Conservation (phyloP, 1,139 yeast species). For the Suhomyces bribrorum region DNA sequence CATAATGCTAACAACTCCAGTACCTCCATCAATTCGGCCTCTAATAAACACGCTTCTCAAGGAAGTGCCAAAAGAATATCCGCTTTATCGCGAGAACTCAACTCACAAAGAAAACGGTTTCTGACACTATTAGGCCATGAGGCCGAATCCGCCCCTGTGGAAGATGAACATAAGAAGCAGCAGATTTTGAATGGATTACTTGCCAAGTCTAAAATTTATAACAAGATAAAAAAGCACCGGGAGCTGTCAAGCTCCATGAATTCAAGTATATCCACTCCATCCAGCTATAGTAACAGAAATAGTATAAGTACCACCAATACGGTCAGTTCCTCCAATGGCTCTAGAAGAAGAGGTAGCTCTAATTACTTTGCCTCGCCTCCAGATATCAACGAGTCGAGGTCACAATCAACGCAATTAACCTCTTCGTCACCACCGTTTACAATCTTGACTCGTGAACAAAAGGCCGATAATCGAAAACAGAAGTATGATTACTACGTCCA, state of each 20-base stretch:
- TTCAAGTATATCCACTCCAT: constrained; percentile 27
- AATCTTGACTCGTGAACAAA: constrained; percentile 25
- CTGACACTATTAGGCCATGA: constrained; percentile 26
- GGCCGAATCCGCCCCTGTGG: constrained; percentile 9
- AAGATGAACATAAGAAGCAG: constrained; percentile 27
- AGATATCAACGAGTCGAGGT: constrained; percentile 16
- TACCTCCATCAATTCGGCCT: constrained; percentile 5
- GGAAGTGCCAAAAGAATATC: constrained; percentile 16
- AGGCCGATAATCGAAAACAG: constrained; percentile 33
- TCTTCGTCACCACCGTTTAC: constrained; percentile 16
- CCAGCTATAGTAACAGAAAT: constrained; percentile 26
- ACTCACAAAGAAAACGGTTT: constrained; percentile 26
- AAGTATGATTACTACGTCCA: constrained; percentile 44
- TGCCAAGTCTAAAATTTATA: constrained; percentile 41
- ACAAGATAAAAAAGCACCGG: constrained; percentile 40
- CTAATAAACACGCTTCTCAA: constrained; percentile 5
- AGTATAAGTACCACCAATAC: constrained; percentile 29
- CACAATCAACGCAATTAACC: constrained; percentile 10
- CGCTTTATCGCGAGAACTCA: constrained; percentile 18
- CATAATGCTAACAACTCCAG: constrained; percentile 5
- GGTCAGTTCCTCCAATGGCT: constrained; percentile 21
- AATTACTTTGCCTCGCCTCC: constrained; percentile 18
- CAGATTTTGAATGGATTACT: constrained; percentile 34
- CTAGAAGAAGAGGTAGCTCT: constrained; percentile 30
- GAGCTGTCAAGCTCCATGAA: constrained; percentile 38